phyloP scores from a whole-genome alignment of 352 stramenopile species.

The Stephanocyclus meneghinianus region DNA sequence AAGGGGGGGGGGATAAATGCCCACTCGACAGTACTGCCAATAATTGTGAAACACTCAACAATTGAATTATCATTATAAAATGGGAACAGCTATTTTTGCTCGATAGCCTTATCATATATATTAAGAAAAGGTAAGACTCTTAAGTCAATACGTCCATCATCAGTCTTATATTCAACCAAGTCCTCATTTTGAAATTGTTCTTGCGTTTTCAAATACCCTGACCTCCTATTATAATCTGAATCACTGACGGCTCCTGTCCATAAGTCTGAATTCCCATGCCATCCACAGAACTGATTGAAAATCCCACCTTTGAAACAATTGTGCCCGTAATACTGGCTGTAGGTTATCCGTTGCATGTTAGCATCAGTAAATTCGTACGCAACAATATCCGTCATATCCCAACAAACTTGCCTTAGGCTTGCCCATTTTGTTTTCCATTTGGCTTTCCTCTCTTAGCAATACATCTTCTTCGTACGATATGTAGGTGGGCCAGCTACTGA shows the following conservation, averaged over 20 bases:
- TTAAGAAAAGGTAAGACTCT: conserved; percentile 21
- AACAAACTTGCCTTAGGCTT: conserved; percentile 14
- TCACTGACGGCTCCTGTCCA: conserved; percentile 38
- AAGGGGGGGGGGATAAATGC: too few relatives aligned
- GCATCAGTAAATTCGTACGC: conserved; percentile 19
- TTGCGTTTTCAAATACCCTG: conserved; percentile 40
- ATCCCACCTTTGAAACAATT: conserved; percentile 52
- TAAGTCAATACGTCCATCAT: too few relatives aligned
- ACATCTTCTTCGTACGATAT: conserved; percentile 30
- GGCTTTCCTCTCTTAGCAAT: neutral
- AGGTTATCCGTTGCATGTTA: conserved; percentile 32
- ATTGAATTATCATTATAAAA: too few relatives aligned
- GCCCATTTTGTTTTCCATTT: conserved; percentile 35
- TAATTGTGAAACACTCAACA: too few relatives aligned
- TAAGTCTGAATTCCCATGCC: conserved; percentile 12
- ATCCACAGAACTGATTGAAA: conserved; percentile 41
- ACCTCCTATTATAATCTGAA: conserved; percentile 31
- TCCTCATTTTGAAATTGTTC: conserved; percentile 33
- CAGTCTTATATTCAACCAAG: conserved; percentile 3
- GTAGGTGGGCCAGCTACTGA: conserved; percentile 21
- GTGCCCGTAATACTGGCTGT: conserved; percentile 40
- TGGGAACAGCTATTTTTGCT: conserved; percentile 18
- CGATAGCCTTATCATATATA: conserved; percentile 22
- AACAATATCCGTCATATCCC: conserved; percentile 33
- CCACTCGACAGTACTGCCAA: too few relatives aligned